A percentile compares a stretch with the other conserved stretches of the same genome.
Conservation (phyloP, 805 yeast species). For the Wickerhamiella hasegawae region DNA sequence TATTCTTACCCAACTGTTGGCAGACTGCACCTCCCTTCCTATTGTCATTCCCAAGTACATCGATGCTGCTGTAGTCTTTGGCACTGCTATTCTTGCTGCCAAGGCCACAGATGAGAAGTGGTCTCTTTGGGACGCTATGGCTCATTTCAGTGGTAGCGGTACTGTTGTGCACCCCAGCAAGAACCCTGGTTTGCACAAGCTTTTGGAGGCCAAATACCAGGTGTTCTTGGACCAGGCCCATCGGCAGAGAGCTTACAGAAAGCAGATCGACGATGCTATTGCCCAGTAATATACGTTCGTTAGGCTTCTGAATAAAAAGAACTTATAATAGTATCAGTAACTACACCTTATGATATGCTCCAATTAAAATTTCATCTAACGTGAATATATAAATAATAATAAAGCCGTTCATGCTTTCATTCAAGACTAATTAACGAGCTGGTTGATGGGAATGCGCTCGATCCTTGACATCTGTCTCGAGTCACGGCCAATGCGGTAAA, state of each 20-base stretch:
- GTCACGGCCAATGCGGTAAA: conserved; percentile 66
- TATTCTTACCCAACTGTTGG: conserved; percentile 71
- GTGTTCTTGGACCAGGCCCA: conserved; percentile 61
- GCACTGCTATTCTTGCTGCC: conserved; percentile 89
- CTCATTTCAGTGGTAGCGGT: conserved; percentile 68
- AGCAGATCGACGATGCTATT: background rate
- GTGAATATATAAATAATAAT: too few relatives aligned
- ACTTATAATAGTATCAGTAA: too few relatives aligned
- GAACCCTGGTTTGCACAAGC: conserved; percentile 27
- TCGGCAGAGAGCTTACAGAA: background rate
- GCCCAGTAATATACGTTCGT: too few relatives aligned
- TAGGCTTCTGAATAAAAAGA: background rate
- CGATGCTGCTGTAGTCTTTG: conserved; percentile 94
- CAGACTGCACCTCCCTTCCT: conserved; percentile 86
- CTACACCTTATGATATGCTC: too few relatives aligned
- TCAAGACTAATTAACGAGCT: conserved; percentile 3
- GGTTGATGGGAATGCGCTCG: conserved; percentile 27
- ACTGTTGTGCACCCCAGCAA: conserved; percentile 54
- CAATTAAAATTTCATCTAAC: too few relatives aligned
- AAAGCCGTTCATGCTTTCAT: background rate
- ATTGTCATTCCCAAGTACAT: conserved; percentile 86
- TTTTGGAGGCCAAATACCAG: conserved; percentile 66
- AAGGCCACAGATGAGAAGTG: conserved; percentile 59
- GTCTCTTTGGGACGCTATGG: conserved; percentile 73
- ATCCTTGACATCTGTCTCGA: conserved; percentile 70